Percentiles rank a stretch among this genome's conserved stretches.
Evolutionary conservation across 2,329 filamentous ascomycete species (phyloP).

Genomic region (Phoma sp.): DNA sequence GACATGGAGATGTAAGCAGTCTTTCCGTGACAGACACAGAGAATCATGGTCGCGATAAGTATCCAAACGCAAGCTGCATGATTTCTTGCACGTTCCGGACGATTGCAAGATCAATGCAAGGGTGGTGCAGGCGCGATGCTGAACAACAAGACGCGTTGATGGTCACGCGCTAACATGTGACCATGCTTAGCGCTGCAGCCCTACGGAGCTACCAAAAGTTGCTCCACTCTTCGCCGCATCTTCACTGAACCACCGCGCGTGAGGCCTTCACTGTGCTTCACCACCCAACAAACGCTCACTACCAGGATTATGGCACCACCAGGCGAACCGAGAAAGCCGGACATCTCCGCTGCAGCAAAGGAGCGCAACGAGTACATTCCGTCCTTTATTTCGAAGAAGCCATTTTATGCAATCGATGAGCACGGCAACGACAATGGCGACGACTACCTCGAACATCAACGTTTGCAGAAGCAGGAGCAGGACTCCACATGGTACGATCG

Average conservation of each 20-base stretch:
- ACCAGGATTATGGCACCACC: slow-evolving; percentile 49
- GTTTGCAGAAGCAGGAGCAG: slow-evolving; percentile 74
- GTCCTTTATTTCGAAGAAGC: slow-evolving; percentile 95
- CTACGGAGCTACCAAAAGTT: slow-evolving; percentile 30
- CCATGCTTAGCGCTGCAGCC: slow-evolving; percentile 36
- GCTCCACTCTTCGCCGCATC: slow-evolving; percentile 24
- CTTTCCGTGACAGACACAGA: slow-evolving; percentile 4
- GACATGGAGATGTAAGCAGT: slow-evolving; percentile 12
- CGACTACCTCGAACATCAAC: slow-evolving; percentile 97
- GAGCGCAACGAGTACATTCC: slow-evolving; percentile 99
- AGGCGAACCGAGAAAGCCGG: slow-evolving; percentile 57
- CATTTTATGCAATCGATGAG: slow-evolving; percentile 90
- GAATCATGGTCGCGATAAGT: slow-evolving; percentile 24
- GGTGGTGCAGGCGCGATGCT: slow-evolving; percentile 1
- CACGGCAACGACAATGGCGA: slow-evolving; percentile 71
- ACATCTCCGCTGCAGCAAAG: slow-evolving; percentile 68
- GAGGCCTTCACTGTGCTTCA: slow-evolving; percentile 5
- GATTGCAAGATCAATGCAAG: slow-evolving; percentile 2
- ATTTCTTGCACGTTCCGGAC: neutral
- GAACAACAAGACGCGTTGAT: slow-evolving; percentile 8
- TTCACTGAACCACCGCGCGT: slow-evolving; percentile 6
- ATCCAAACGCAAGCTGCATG: slow-evolving; percentile 2
- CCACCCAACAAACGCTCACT: neutral
- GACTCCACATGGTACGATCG: slow-evolving; percentile 92
- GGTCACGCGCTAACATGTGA: slow-evolving; percentile 35